Percentiles rank a stretch among this genome's conserved stretches.
These are phyloP conservation scores for Telfairia occidentalis DNA, from an alignment of 331 rosid species.

Conservation along the genomic window DNA sequence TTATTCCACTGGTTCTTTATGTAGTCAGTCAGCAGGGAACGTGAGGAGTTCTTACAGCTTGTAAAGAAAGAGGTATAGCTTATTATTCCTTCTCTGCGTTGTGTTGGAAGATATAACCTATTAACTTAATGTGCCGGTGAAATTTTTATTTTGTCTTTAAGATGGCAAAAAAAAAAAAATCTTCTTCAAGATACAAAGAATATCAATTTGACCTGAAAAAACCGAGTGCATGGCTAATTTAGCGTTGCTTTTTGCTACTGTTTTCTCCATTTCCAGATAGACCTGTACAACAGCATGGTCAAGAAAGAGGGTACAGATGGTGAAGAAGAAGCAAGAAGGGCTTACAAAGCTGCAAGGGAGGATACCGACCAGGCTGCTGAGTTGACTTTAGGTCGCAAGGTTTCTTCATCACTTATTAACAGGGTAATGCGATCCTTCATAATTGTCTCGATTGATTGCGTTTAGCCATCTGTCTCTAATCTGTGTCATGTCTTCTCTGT, in stretches of 20 bases:
- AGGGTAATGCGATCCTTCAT: conserved; percentile 33
- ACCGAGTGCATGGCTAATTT: not conserved
- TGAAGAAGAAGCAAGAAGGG: conserved; percentile 59
- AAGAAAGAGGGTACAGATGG: conserved; percentile 60
- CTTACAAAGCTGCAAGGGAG: conserved; percentile 86
- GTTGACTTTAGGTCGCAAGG: conserved; percentile 36
- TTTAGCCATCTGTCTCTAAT: not conserved
- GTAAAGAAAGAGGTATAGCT: conserved; percentile 78
- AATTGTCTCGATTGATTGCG: not conserved
- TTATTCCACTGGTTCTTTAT: not conserved
- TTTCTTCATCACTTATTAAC: conserved; percentile 80
- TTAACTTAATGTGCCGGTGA: not conserved
- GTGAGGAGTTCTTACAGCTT: conserved; percentile 84
- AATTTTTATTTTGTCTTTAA: not conserved
- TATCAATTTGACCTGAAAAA: not conserved
- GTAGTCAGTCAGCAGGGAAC: conserved; percentile 89
- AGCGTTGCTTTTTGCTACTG: conserved; percentile 6
- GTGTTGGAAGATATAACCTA: not conserved
- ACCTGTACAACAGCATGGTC: conserved; percentile 81
- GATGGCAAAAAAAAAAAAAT: not conserved
- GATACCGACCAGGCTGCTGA: conserved; percentile 39
- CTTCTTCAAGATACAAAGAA: not conserved
- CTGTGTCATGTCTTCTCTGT: not conserved
- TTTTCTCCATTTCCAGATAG: conserved; percentile 44
- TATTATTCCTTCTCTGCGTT: not conserved